Evolutionary conservation across 2,329 filamentous ascomycete species (phyloP), one percentile per base, ranked within the genome.

Genomic region (Colletotrichum godetiae): DNA sequence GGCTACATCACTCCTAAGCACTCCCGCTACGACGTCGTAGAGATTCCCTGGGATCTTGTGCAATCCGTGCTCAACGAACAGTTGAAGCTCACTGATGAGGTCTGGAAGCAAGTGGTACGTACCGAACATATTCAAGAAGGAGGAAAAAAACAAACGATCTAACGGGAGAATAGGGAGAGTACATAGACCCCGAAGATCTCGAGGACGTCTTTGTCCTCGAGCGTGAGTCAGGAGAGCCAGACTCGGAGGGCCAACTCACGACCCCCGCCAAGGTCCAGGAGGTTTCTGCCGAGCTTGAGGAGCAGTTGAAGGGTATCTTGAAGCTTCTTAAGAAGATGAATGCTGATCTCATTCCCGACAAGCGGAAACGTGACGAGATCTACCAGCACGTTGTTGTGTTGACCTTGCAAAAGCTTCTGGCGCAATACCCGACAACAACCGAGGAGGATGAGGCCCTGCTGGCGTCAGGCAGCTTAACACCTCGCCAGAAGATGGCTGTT

Each of bases 1-100:
- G 95, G 95, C 22, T 98, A 97, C 78, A 91, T 95, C n/a, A 96
- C 94, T 0, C 84, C 89, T 33, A 92, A 92, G 76, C 95, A 98
- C 77, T 85, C 91, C 11, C 87, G 92, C 53, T 95, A 95, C 81
- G 95, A 98, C 77, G 94, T 97, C 1, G 92, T 94, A 1, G 95
- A 98, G 80, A 83, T 98, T 42, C 87, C 93, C 0, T 90, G 92
- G 84, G 84, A 86, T 0, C 78, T 90, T 10, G 86, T 96, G 27
- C 82, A 88, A 56, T 81, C 83, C 1, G 83, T 88, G 8, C 77
- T 87, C 46, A 80, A 81, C 22, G 77, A 81, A 12, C 78, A 83
- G 22, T 80, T 89, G 59, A 78, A 80, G 2, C 73, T 85, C 22
- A 80, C 84, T 1, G 79, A 80, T 2, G 76, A 80, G 13, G 78